A percentile compares a stretch with the other conserved stretches of the same genome.
These are phyloP conservation scores for Arabis hirsuta DNA, from an alignment of 345 rosid species.

Conservation along the genomic window DNA sequence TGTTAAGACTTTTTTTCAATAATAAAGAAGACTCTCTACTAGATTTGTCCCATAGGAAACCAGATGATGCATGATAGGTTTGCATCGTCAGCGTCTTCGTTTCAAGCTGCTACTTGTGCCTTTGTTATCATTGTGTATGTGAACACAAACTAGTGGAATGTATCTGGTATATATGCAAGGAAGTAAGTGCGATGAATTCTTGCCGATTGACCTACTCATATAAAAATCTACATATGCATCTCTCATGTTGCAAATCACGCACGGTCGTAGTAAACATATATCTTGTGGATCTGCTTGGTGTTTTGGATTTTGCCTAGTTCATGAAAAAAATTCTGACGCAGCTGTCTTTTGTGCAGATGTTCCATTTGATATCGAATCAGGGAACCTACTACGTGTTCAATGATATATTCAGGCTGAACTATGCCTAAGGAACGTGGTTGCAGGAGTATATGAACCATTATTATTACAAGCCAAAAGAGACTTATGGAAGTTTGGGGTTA, in stretches of 20 bases:
- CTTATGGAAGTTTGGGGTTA: constrained; percentile 18
- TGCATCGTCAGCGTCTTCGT: background rate
- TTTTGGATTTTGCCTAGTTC: constrained; percentile 9
- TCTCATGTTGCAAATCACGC: background rate
- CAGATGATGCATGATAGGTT: background rate
- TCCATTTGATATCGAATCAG: constrained; percentile 92
- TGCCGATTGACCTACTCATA: constrained; percentile 1
- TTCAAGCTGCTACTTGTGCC: background rate
- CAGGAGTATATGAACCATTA: constrained; percentile 4
- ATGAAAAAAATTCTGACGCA: background rate
- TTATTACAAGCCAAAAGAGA: background rate
- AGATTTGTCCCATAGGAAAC: background rate
- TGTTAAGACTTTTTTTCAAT: background rate
- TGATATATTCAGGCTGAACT: constrained; percentile 97
- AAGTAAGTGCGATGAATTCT: background rate
- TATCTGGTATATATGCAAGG: constrained; percentile 1
- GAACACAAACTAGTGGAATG: constrained; percentile 14
- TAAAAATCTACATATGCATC: constrained; percentile 1
- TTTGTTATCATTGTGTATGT: constrained; percentile 3
- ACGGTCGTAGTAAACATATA: background rate
- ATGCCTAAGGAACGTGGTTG: constrained; percentile 56
- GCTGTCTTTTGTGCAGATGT: constrained; percentile 64
- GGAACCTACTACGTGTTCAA: constrained; percentile 90
- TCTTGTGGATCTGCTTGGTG: background rate
- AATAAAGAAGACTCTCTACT: constrained; percentile 5